These are phyloP conservation scores for Talaromyces sp. DNA, from an alignment of 2,329 filamentous ascomycete genomes.

Conservation along the genomic window DNA sequence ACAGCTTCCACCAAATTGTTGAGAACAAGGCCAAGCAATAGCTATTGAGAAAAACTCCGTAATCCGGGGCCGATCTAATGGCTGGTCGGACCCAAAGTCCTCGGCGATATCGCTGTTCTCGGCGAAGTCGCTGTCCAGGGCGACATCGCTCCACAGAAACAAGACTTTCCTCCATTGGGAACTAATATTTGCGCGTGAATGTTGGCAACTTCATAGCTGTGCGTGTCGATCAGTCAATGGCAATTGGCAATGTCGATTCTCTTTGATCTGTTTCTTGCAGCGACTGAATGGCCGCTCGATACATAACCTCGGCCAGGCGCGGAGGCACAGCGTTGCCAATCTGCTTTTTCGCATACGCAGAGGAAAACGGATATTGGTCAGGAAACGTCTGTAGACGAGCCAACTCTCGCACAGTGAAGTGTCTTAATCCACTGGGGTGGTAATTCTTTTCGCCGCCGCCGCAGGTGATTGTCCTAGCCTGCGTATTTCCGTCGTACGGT, in stretches of 20 bases:
- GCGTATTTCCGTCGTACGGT: constrained; percentile 45
- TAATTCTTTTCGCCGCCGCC: constrained; percentile 55
- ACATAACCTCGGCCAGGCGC: constrained; percentile 35
- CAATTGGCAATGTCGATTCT: neutral
- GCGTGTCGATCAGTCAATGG: neutral
- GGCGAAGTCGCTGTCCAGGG: neutral
- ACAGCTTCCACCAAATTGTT: neutral
- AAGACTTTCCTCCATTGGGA: neutral
- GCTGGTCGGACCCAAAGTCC: neutral
- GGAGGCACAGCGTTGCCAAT: constrained; percentile 79
- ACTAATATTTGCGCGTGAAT: neutral
- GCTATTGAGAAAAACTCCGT: neutral
- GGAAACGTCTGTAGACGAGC: constrained; percentile 69
- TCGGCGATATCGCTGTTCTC: neutral
- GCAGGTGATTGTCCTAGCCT: constrained; percentile 60
- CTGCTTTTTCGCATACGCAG: constrained; percentile 46
- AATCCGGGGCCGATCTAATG: neutral
- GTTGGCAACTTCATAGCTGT: neutral
- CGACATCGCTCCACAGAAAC: neutral
- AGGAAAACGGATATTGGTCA: constrained; percentile 52
- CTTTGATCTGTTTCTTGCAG: constrained; percentile 32
- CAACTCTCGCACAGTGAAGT: constrained; percentile 63
- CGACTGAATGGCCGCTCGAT: constrained; percentile 30
- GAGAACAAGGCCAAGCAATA: neutral
- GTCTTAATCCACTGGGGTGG: constrained; percentile 59